These are phyloP conservation scores for Rhizoctonia solani DNA, from an alignment of 1,284 basidiomycete genomes.

Conservation along the genomic window DNA sequence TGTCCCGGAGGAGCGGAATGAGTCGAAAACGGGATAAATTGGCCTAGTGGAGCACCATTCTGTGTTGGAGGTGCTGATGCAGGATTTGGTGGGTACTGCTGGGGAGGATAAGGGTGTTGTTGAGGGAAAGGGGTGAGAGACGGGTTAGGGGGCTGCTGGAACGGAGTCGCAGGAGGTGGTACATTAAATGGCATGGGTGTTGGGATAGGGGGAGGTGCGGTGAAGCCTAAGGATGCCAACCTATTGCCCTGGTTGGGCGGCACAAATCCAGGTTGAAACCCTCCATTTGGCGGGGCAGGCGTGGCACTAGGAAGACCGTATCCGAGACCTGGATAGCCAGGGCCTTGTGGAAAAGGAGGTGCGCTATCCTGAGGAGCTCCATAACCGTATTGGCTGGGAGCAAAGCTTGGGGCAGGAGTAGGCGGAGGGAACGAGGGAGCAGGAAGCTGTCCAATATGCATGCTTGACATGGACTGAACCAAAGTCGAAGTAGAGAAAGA, in stretches of 20 bases:
- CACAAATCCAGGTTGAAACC: conserved; percentile 16
- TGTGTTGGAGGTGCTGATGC: conserved; percentile 27
- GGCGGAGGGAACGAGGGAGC: conserved; percentile 39
- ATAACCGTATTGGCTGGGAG: conserved; percentile 19
- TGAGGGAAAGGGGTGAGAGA: conserved; percentile 32
- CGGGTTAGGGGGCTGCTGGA: conserved; percentile 30
- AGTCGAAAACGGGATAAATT: conserved; percentile 29
- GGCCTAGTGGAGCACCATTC: neutral
- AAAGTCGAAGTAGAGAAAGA: conserved; percentile 28
- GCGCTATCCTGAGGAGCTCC: neutral
- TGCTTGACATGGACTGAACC: conserved; percentile 25
- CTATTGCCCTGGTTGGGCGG: conserved; percentile 9
- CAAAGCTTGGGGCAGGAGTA: conserved; percentile 39
- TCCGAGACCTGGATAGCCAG: conserved; percentile 3
- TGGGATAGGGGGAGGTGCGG: conserved; percentile 17
- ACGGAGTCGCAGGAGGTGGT: conserved; percentile 10
- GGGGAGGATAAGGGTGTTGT: conserved; percentile 26
- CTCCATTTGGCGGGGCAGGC: conserved; percentile 19
- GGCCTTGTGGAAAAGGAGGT: conserved; percentile 19
- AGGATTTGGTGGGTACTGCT: conserved; percentile 32
- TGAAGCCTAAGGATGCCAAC: conserved; percentile 15
- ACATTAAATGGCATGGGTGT: conserved; percentile 27
- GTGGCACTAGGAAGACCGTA: conserved; percentile 15
- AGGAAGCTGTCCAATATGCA: conserved; percentile 14
- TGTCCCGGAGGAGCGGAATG: conserved; percentile 34